phyloP scores from a whole-genome alignment of 805 yeast species.

The Priceomyces medius region DNA sequence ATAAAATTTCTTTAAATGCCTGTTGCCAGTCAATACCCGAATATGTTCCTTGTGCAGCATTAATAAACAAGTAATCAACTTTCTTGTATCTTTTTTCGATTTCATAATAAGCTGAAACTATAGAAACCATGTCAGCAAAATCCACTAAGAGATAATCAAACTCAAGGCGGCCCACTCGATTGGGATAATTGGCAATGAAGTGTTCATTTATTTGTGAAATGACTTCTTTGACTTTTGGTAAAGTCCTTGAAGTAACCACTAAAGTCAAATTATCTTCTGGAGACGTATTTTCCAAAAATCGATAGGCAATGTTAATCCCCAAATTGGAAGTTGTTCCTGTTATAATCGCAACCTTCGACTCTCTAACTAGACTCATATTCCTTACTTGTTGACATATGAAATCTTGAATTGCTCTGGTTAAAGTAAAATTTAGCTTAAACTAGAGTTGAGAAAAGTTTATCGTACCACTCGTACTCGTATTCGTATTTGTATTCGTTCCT shows the following conservation, averaged over 20 bases:
- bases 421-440: too few species aligned
- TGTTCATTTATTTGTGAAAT: constrained; percentile 56
- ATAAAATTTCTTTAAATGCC: constrained; percentile 66
- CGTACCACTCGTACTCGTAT: neutral
- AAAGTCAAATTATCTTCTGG: constrained; percentile 61
- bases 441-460: neutral
- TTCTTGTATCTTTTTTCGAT: constrained; percentile 59
- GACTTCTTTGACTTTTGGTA: constrained; percentile 78
- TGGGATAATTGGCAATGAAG: constrained; percentile 21
- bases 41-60: constrained; percentile 88
- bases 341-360: constrained; percentile 37
- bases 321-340: constrained; percentile 58
- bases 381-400: too few species aligned
- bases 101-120: constrained; percentile 71
- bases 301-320: constrained; percentile 81
- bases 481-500: neutral
- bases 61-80: constrained; percentile 77
- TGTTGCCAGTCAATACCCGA: constrained; percentile 83
- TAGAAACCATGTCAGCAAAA: constrained; percentile 84
- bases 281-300: constrained; percentile 65
- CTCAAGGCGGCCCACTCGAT: constrained; percentile 60
- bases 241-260: constrained; percentile 84
- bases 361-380: constrained; percentile 8
- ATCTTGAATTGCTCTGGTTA: too few species aligned
- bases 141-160: constrained; percentile 90